Conservation (phyloP, 306 rosid species). For the Argentina anserina region DNA sequence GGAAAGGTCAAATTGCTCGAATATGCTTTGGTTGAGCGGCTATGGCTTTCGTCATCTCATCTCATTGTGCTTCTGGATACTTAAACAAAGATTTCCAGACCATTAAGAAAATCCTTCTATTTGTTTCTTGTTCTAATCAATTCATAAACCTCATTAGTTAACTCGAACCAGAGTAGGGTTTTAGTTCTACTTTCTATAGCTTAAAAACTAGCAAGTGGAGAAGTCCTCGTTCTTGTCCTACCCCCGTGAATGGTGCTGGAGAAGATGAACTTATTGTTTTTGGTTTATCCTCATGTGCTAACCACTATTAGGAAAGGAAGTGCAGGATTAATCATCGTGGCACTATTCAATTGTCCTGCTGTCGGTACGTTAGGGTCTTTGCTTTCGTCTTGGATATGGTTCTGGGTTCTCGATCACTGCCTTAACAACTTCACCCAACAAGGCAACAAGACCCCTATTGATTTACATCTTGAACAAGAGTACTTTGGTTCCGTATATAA, state of each 20-base stretch:
- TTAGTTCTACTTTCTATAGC: neutral
- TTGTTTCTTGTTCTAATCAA: constrained; percentile 10
- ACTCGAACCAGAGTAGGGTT: constrained; percentile 21
- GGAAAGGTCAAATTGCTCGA: constrained; percentile 6
- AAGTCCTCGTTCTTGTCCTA: neutral
- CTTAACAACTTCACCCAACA: neutral
- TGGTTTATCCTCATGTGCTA: constrained; percentile 5
- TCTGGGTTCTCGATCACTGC: neutral
- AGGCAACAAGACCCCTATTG: too few species aligned
- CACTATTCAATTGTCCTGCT: neutral
- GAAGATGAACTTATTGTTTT: constrained; percentile 1
- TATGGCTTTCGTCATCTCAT: constrained; percentile 48
- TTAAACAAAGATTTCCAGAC: constrained; percentile 8
- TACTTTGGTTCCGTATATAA: too few species aligned
- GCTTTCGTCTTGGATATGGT: neutral
- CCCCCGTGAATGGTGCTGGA: neutral
- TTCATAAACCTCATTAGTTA: constrained; percentile 18
- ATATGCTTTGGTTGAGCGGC: constrained; percentile 32
- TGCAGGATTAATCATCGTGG: neutral
- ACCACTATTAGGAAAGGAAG: neutral
- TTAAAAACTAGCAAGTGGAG: neutral
- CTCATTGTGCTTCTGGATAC: constrained; percentile 9
- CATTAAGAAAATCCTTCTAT: constrained; percentile 5
- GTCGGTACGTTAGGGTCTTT: neutral
- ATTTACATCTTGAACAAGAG: too few species aligned